Percentiles rank a stretch among this genome's conserved stretches.
Evolutionary conservation across 2,329 filamentous ascomycete genomes (phyloP).

Genomic region (Meredithiella fracta): DNA sequence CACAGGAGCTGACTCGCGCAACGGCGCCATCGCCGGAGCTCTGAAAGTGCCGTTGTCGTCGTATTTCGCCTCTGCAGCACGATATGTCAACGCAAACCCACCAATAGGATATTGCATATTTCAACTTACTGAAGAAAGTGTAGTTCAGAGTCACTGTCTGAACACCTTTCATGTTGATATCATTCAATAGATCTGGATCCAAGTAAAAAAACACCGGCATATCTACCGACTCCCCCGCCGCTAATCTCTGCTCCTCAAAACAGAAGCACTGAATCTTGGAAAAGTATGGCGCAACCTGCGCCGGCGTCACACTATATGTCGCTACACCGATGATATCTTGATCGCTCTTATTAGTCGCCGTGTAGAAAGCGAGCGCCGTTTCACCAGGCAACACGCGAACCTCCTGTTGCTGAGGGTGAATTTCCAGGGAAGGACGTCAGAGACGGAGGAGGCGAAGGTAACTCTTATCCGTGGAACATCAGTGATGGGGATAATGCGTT

Average conservation of each 20-base stretch:
- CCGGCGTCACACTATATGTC: conserved; percentile 92
- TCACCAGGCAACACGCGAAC: conserved; percentile 90
- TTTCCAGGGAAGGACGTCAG: conserved; percentile 91
- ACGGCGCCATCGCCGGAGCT: conserved; percentile 19
- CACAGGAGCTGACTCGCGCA: conserved; percentile 8
- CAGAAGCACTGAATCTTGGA: conserved; percentile 99
- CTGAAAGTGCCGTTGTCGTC: conserved; percentile 30
- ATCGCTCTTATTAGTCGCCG: conserved; percentile 76
- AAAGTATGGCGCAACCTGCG: conserved; percentile 91
- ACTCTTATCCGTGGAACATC: conserved; percentile 75
- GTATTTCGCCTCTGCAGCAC: conserved; percentile 27
- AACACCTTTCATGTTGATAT: conserved; percentile 82
- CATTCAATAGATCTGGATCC: conserved; percentile 83
- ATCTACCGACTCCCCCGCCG: conserved; percentile 90
- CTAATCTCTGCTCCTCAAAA: conserved; percentile 90
- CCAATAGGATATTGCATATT: background rate
- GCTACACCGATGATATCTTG: conserved; percentile 95
- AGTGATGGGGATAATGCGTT: conserved; percentile 64
- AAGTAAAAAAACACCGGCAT: conserved; percentile 99
- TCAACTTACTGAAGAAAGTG: conserved; percentile 87
- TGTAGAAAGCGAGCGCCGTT: conserved; percentile 94
- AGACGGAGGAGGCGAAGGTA: conserved; percentile 90
- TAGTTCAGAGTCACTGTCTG: conserved; percentile 93
- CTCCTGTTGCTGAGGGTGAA: conserved; percentile 90
- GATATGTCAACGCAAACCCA: conserved; percentile 21